Percentiles rank a stretch among this genome's conserved stretches.
These are phyloP conservation scores for Tremella fuciformis DNA, from an alignment of 768 basidiomycete genomes.

Conservation along the genomic window DNA sequence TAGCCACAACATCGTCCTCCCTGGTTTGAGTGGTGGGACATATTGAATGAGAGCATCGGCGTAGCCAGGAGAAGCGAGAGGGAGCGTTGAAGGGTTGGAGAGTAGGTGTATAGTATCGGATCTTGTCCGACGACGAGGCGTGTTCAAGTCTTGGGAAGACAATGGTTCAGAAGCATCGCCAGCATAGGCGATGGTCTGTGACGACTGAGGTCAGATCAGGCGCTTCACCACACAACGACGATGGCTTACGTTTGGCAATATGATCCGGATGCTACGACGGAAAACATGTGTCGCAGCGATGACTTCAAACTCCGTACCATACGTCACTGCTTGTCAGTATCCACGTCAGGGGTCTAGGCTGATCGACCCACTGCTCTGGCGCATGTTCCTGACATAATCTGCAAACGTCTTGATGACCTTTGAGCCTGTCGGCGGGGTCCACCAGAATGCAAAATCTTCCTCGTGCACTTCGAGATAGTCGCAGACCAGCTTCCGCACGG, in stretches of 20 bases:
- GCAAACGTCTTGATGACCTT: conserved; percentile 26
- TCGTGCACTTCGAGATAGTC: conserved; percentile 39
- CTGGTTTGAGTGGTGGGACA: conserved; percentile 28
- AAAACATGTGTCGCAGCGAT: conserved; percentile 38
- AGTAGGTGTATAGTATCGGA: conserved; percentile 22
- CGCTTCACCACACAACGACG: not conserved
- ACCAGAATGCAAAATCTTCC: conserved; percentile 29
- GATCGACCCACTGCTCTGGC: conserved; percentile 29
- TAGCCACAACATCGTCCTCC: conserved; percentile 42
- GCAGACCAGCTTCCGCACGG: conserved; percentile 37
- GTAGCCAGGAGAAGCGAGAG: conserved; percentile 25
- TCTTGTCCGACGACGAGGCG: conserved; percentile 18
- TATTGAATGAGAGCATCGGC: conserved; percentile 26
- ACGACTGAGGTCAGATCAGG: conserved; percentile 26
- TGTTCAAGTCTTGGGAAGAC: not conserved
- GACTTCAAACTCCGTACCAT: conserved; percentile 41
- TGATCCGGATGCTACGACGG: conserved; percentile 34
- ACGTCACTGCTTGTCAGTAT: conserved; percentile 27
- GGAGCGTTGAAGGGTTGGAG: conserved; percentile 21
- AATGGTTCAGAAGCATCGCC: conserved; percentile 12
- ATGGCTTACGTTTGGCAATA: conserved; percentile 38
- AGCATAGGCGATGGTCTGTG: conserved; percentile 40
- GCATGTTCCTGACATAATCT: conserved; percentile 37
- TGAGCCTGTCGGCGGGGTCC: not conserved
- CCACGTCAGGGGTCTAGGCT: not conserved